Conservation (phyloP, 306 rosid species). For the Notholithocarpus densiflorus region DNA sequence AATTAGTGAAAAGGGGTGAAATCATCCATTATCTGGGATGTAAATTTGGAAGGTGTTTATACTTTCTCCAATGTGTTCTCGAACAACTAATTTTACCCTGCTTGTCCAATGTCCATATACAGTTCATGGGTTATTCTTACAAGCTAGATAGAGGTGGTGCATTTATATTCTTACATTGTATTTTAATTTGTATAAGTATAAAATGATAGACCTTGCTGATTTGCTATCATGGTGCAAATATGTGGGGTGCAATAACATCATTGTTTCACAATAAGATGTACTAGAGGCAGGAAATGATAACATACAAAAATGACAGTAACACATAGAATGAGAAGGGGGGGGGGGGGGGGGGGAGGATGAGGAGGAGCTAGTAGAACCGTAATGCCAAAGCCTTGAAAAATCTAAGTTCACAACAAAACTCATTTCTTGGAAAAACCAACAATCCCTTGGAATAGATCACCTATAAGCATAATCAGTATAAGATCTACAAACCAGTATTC, state of each 20-base stretch:
- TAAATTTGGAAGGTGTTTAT: background rate
- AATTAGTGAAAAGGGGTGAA: background rate
- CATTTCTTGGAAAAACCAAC: background rate
- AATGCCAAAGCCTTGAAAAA: background rate
- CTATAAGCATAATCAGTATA: background rate
- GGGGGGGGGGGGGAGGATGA: background rate
- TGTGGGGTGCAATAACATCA: background rate
- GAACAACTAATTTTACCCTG: background rate
- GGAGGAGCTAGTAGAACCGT: background rate
- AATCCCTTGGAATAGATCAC: background rate
- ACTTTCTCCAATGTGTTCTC: background rate
- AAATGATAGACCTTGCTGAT: background rate
- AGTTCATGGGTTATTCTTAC: background rate
- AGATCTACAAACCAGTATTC: background rate
- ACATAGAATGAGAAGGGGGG: background rate
- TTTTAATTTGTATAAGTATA: background rate
- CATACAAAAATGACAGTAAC: background rate
- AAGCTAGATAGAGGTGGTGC: background rate
- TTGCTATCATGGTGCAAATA: background rate
- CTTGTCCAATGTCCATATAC: background rate
- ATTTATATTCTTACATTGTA: background rate
- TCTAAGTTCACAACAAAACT: background rate
- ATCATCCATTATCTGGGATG: background rate
- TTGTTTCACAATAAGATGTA: background rate
- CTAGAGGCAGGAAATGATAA: background rate